phyloP scores from a whole-genome alignment of 1,139 yeast genomes.

The Diutina pseudorugosa region DNA sequence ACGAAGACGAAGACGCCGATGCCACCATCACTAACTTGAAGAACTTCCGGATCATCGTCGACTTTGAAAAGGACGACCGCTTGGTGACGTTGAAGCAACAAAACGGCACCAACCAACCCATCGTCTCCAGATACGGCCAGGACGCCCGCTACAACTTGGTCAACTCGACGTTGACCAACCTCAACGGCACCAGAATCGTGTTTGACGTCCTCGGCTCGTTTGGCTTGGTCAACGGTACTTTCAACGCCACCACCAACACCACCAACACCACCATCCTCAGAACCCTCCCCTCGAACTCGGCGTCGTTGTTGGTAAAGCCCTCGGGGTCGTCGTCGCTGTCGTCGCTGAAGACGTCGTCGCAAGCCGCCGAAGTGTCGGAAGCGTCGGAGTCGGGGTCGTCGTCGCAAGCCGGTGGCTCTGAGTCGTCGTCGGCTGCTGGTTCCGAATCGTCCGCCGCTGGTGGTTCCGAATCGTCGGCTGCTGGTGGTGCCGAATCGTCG shows the following conservation, averaged over 20 bases:
- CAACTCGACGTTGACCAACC: slow-evolving; percentile 1
- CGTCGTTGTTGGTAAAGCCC: not conserved
- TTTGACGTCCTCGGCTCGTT: not conserved
- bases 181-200: not conserved
- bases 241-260: not conserved
- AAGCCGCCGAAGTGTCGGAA: not conserved
- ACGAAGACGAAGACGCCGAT: not conserved
- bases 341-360: not conserved
- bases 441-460: too few species aligned
- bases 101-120: not conserved
- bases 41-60: slow-evolving; percentile 3
- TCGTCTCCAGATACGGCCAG: not conserved
- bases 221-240: not conserved
- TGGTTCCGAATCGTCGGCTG: too few species aligned
- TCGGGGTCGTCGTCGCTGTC: not conserved
- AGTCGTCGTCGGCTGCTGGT: not conserved
- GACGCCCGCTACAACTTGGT: not conserved
- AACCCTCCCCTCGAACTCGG: not conserved
- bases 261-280: not conserved
- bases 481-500: too few species aligned
- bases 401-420: not conserved
- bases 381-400: not conserved
- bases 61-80: not conserved
- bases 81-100: slow-evolving; percentile 3
- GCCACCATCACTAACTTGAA: not conserved